Percentiles rank a stretch among this genome's conserved stretches.
Conservation (phyloP, 331 rosid species). For the Ulmus americana region DNA sequence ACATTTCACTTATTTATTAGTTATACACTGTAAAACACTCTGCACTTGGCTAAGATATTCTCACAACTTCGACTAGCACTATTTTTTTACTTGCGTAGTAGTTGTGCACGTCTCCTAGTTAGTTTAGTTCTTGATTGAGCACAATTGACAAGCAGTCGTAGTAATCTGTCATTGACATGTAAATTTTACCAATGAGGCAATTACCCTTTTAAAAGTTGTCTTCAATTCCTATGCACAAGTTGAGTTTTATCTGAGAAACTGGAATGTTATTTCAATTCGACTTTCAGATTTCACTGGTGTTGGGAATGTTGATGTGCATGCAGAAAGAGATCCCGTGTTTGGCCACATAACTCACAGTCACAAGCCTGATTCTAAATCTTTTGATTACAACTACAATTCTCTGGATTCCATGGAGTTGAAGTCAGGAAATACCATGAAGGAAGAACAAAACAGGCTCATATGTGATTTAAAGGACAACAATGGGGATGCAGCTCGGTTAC, state of each 20-base stretch:
- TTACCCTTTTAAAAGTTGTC: too few species aligned
- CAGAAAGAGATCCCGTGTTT: slow-evolving; percentile 61
- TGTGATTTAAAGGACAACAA: slow-evolving; percentile 29
- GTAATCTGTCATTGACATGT: neutral
- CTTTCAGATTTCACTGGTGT: slow-evolving; percentile 17
- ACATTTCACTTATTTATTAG: slow-evolving; percentile 3
- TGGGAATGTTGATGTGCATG: slow-evolving; percentile 21
- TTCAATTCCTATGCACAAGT: too few species aligned
- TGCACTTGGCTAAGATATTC: too few species aligned
- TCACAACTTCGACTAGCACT: too few species aligned
- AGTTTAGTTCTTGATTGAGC: too few species aligned
- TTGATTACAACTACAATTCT: slow-evolving; percentile 33
- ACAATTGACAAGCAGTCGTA: neutral
- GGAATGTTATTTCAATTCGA: neutral
- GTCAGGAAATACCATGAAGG: slow-evolving; percentile 35
- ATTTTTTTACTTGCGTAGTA: too few species aligned
- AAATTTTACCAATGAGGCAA: neutral
- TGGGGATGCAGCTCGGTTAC: slow-evolving; percentile 26
- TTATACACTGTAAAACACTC: neutral
- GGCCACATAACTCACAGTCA: slow-evolving; percentile 37
- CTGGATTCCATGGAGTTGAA: slow-evolving; percentile 30
- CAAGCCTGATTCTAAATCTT: slow-evolving; percentile 38
- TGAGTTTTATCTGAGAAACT: neutral
- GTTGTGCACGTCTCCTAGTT: too few species aligned
- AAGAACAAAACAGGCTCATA: slow-evolving; percentile 25